A percentile compares a stretch with the other conserved stretches of the same genome.
phyloP scores from a whole-genome alignment of 805 yeast genomes.

The Maudiozyma bulderi region DNA sequence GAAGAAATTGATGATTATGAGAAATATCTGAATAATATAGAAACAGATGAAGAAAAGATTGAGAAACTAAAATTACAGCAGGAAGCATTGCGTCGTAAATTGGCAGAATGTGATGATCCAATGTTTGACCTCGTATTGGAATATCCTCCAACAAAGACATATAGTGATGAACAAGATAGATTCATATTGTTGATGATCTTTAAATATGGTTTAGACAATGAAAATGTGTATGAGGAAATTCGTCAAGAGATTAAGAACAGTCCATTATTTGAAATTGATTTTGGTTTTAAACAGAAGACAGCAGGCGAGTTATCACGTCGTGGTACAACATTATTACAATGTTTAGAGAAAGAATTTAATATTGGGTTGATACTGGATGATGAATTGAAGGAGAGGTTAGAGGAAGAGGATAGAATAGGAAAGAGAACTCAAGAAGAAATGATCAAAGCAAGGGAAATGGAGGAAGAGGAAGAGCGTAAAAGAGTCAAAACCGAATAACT shows the following conservation, averaged over 20 bases:
- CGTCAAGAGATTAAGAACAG: slow-evolving; percentile 64
- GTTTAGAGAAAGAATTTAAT: slow-evolving; percentile 64
- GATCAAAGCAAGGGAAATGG: slow-evolving; percentile 7
- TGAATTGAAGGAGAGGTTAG: slow-evolving; percentile 18
- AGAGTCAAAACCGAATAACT: slow-evolving; percentile 1
- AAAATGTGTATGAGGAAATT: slow-evolving; percentile 69
- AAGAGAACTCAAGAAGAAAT: slow-evolving; percentile 18
- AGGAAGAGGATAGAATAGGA: slow-evolving; percentile 24
- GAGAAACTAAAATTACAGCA: slow-evolving; percentile 57
- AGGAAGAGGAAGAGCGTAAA: slow-evolving; percentile 4
- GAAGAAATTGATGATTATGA: slow-evolving; percentile 84
- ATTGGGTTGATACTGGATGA: slow-evolving; percentile 24
- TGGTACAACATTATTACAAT: slow-evolving; percentile 65
- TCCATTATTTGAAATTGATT: slow-evolving; percentile 78
- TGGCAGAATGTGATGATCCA: slow-evolving; percentile 64
- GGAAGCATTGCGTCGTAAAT: slow-evolving; percentile 68
- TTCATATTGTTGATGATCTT: slow-evolving; percentile 73
- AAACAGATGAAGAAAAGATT: slow-evolving; percentile 79
- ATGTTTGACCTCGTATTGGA: slow-evolving; percentile 65
- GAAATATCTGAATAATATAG: slow-evolving; percentile 68
- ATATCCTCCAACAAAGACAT: slow-evolving; percentile 67
- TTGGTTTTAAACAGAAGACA: slow-evolving; percentile 73
- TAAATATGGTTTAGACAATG: slow-evolving; percentile 70
- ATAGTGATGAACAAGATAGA: slow-evolving; percentile 84
- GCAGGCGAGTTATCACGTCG: slow-evolving; percentile 73